Conservation (phyloP, 805 yeast species). For the Aciculoconidium aculeatum region DNA sequence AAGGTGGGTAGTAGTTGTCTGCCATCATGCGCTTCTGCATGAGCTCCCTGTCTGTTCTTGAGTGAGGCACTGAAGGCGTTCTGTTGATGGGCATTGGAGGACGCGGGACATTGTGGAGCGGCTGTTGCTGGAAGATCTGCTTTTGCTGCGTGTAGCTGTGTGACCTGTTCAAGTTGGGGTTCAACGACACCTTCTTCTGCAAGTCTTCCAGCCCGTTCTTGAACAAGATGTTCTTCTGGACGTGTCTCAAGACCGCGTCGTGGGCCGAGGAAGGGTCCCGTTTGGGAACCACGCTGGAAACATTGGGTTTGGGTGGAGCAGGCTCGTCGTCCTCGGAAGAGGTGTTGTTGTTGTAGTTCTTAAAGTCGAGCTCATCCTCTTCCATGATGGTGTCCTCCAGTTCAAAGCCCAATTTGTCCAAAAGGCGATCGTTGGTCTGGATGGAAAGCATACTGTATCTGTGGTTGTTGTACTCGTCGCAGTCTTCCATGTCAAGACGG, state of each 20-base stretch:
- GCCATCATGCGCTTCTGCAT: not conserved
- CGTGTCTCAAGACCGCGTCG: slow-evolving; percentile 6
- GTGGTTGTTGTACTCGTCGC: slow-evolving; percentile 9
- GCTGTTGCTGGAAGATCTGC: not conserved
- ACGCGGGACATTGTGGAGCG: no score
- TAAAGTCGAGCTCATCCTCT: no score
- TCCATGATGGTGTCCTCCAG: slow-evolving; percentile 1
- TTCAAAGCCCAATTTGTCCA: slow-evolving; percentile 25
- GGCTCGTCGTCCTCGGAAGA: not conserved
- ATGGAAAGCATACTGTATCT: slow-evolving; percentile 20
- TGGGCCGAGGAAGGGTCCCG: slow-evolving; percentile 2
- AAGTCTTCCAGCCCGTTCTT: slow-evolving; percentile 1
- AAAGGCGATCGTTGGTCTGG: slow-evolving; percentile 24
- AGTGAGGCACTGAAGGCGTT: slow-evolving; percentile 2
- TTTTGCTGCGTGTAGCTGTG: slow-evolving; percentile 1
- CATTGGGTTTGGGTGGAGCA: slow-evolving; percentile 6
- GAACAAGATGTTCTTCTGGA: slow-evolving; percentile 4
- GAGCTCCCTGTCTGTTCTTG: not conserved
- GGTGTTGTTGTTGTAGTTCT: no score
- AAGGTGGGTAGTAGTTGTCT: not conserved
- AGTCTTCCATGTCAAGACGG: slow-evolving; percentile 21
- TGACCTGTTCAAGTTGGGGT: no score
- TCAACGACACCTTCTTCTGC: no score
- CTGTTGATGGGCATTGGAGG: slow-evolving; percentile 1
- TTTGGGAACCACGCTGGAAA: slow-evolving; percentile 4